These are phyloP conservation scores for Gastroboletus turbinatus DNA, from an alignment of 1,284 basidiomycete species.

Conservation along the genomic window DNA sequence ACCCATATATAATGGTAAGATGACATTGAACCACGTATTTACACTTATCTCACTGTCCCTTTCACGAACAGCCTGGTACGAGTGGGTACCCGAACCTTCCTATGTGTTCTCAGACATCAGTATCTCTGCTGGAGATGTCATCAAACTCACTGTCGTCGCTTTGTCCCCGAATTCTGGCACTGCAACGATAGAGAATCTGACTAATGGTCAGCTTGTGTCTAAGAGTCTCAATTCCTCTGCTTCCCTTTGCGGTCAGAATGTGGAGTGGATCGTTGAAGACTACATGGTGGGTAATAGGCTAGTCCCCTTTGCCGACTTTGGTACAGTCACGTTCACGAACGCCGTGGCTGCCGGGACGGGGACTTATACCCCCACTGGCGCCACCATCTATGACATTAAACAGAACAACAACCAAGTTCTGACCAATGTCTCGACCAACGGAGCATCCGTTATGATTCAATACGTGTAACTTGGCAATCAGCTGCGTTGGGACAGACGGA, in stretches of 20 bases:
- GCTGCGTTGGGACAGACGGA: too few species aligned
- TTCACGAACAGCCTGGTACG: constrained; percentile 9
- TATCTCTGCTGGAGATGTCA: constrained; percentile 13
- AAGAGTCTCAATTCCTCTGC: not conserved
- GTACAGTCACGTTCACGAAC: constrained; percentile 4
- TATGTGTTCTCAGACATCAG: not conserved
- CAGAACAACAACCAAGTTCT: too few species aligned
- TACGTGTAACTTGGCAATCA: too few species aligned
- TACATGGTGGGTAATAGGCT: not conserved
- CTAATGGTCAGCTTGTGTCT: not conserved
- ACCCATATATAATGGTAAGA: constrained; percentile 11
- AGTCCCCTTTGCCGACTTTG: constrained; percentile 12
- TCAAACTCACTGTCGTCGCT: constrained; percentile 7
- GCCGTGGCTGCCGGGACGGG: not conserved
- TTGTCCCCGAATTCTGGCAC: not conserved
- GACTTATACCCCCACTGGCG: too few species aligned
- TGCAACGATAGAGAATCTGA: constrained; percentile 12
- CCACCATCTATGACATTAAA: too few species aligned
- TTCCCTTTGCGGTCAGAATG: constrained; percentile 11
- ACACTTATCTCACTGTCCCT: not conserved
- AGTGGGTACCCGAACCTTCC: constrained; percentile 2
- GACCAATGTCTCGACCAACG: too few species aligned
- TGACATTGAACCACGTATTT: not conserved
- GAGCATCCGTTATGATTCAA: too few species aligned
- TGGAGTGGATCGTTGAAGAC: constrained; percentile 20